Conservation (phyloP, 2,329 filamentous ascomycete genomes). For the Claviceps capensis region DNA sequence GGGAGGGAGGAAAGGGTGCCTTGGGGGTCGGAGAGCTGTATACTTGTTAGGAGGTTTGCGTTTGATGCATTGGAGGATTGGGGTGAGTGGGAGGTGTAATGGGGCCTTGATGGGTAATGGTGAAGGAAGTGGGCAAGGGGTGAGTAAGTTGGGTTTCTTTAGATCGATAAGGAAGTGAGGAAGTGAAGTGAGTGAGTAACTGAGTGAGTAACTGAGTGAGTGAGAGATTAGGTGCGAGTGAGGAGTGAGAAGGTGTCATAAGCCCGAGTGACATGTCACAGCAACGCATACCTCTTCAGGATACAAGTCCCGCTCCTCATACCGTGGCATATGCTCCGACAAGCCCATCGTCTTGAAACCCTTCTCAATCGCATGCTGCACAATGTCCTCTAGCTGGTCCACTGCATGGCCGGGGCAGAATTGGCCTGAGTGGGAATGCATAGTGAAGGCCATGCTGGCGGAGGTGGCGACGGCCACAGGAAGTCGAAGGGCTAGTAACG, state of each 20-base stretch:
- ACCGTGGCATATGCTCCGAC: conserved; percentile 90
- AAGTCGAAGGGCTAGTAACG: no score
- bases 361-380: conserved; percentile 62
- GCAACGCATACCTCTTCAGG: conserved; percentile 60
- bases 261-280: background rate
- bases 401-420: conserved; percentile 88
- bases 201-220: background rate
- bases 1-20: conserved; percentile 33
- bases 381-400: conserved; percentile 69
- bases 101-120: no score
- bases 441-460: conserved; percentile 77
- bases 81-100: background rate
- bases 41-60: background rate
- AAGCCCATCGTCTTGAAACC: conserved; percentile 75
- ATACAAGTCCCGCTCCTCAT: conserved; percentile 62
- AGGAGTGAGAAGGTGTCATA: background rate
- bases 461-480: background rate
- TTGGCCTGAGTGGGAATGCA: conserved; percentile 95
- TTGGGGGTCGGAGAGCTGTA: conserved; percentile 34
- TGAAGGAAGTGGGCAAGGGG: no score
- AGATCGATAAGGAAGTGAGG: no score
- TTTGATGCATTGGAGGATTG: background rate
- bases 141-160: no score
- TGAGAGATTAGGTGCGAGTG: background rate
- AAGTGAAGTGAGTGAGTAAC: no score